Percentiles rank a stretch among this genome's conserved stretches.
These are phyloP conservation scores for Metarhizium album DNA, from an alignment of 2,329 filamentous ascomycete genomes.

Conservation along the genomic window DNA sequence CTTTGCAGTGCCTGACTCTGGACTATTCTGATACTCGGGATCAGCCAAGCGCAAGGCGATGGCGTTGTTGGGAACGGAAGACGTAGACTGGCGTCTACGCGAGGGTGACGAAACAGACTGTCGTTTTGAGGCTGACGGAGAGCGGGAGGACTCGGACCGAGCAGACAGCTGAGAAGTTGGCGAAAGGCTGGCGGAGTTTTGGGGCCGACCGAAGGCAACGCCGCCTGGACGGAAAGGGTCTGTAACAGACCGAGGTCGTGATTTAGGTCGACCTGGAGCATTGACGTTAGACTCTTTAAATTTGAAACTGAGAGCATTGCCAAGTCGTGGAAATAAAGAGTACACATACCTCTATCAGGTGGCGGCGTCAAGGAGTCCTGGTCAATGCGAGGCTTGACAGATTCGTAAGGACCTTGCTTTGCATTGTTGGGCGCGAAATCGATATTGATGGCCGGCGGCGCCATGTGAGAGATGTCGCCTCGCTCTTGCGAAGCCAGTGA, in stretches of 20 bases:
- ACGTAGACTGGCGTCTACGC: conserved; percentile 49
- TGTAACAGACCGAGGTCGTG: conserved; percentile 45
- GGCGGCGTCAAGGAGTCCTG: conserved; percentile 78
- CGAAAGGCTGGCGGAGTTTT: conserved; percentile 33
- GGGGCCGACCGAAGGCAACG: conserved; percentile 27
- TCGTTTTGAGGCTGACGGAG: conserved; percentile 49
- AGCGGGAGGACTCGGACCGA: conserved; percentile 39
- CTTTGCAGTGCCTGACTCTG: conserved; percentile 53
- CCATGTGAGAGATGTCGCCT: conserved; percentile 64
- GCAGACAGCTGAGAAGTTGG: conserved; percentile 36
- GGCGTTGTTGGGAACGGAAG: conserved; percentile 49
- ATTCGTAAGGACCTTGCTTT: conserved; percentile 25
- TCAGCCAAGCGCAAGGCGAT: conserved; percentile 88
- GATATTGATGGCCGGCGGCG: conserved; percentile 89
- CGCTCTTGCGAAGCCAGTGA: conserved; percentile 34
- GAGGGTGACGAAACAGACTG: conserved; percentile 28
- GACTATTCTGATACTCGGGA: conserved; percentile 65
- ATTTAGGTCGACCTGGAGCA: conserved; percentile 33
- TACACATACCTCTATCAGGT: conserved; percentile 54
- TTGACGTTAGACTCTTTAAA: neutral
- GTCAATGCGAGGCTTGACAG: conserved; percentile 53
- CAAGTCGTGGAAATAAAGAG: neutral
- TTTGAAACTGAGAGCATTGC: neutral
- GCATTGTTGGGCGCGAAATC: conserved; percentile 73
- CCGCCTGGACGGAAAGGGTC: conserved; percentile 46